Conservation (phyloP, 345 rosid genomes). For the Moringa oleifera region DNA sequence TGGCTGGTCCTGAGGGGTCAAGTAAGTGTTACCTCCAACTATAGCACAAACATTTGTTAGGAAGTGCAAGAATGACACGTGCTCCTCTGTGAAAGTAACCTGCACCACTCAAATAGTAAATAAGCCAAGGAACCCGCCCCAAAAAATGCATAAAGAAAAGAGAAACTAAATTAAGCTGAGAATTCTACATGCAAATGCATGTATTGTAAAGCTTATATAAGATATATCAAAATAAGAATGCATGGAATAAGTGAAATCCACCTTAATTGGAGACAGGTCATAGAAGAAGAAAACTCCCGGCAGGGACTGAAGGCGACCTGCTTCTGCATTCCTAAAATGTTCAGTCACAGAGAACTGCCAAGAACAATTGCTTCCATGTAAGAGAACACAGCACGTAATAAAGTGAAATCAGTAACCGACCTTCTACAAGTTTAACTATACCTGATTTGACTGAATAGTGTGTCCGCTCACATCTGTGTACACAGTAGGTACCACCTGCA, state of each 20-base stretch:
- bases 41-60: slow-evolving; percentile 89
- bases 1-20: not conserved
- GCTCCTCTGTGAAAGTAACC: slow-evolving; percentile 83
- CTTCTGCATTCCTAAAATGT: slow-evolving; percentile 62
- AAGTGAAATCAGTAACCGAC: not conserved
- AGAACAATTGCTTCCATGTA: slow-evolving; percentile 3
- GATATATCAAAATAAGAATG: not conserved
- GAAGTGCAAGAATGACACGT: slow-evolving; percentile 88
- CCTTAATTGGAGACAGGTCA: slow-evolving; percentile 99
- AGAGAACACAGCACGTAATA: slow-evolving; percentile 1
- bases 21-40: slow-evolving; percentile 63
- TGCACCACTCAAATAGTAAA: slow-evolving; percentile 24
- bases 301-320: slow-evolving; percentile 60
- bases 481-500: slow-evolving; percentile 89
- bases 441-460: slow-evolving; percentile 91
- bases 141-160: not conserved
- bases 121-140: not conserved
- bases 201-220: not conserved
- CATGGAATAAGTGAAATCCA: slow-evolving; percentile 15
- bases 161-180: not conserved
- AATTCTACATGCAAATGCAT: not conserved
- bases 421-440: slow-evolving; percentile 7
- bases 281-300: slow-evolving; percentile 96
- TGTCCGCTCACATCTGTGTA: slow-evolving; percentile 75
- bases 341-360: slow-evolving; percentile 91